A percentile compares a stretch with the other conserved stretches of the same genome.
Evolutionary conservation across 2,329 filamentous ascomycete genomes (phyloP).

Genomic region (Gaeumannomyces tritici): DNA sequence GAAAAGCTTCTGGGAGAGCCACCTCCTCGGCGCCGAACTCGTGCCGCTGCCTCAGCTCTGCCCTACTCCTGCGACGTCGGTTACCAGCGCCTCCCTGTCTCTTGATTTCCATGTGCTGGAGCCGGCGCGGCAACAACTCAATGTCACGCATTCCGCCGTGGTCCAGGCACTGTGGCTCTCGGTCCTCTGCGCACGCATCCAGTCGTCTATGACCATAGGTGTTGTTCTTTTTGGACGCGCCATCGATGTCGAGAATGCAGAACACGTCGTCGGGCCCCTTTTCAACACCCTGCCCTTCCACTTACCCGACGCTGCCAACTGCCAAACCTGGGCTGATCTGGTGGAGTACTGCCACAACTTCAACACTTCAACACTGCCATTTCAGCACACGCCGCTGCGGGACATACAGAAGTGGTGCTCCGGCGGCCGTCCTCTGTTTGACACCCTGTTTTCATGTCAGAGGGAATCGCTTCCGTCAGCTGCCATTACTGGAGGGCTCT

Average conservation of each 20-base stretch:
- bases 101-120: constrained; percentile 37
- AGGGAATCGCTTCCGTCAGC: constrained; percentile 16
- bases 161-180: constrained; percentile 67
- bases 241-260: constrained; percentile 55
- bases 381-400: constrained; percentile 70
- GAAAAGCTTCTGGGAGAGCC: constrained; percentile 56
- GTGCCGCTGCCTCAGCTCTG: background rate
- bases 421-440: constrained; percentile 55
- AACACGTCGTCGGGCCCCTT: constrained; percentile 66
- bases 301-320: constrained; percentile 5
- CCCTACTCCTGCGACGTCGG: constrained; percentile 10
- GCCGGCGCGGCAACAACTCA: constrained; percentile 43
- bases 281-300: constrained; percentile 84
- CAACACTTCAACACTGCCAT: constrained; percentile 57
- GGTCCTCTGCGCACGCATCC: constrained; percentile 44
- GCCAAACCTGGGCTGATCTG: constrained; percentile 48
- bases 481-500: constrained; percentile 26
- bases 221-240: constrained; percentile 71
- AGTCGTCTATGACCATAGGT: constrained; percentile 48
- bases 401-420: constrained; percentile 73
- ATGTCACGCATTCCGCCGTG: constrained; percentile 70
- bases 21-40: constrained; percentile 30
- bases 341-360: constrained; percentile 60
- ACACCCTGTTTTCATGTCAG: constrained; percentile 77
- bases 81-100: constrained; percentile 9